A percentile compares a stretch with the other conserved stretches of the same genome.
Evolutionary conservation across 2,329 filamentous ascomycete species (phyloP).

Genomic region (Penicillium sp.): DNA sequence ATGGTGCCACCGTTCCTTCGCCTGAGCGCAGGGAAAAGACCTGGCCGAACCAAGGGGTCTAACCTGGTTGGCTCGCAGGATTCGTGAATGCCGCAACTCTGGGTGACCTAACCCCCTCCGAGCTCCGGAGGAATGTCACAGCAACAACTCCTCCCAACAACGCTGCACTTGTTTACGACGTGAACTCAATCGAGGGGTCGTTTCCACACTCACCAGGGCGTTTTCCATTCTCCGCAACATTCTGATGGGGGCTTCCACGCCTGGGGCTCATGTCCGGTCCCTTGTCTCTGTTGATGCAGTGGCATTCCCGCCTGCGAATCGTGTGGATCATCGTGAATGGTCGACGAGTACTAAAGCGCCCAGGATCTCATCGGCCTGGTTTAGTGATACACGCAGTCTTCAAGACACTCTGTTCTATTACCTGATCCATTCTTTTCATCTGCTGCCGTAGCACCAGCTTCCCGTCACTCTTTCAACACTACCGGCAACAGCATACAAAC

Average conservation of each 20-base stretch:
- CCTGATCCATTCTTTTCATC: slow-evolving; percentile 23
- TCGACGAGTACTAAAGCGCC: slow-evolving; percentile 23
- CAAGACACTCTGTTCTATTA: slow-evolving; percentile 9
- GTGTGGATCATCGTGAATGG: slow-evolving; percentile 19
- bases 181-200: background rate
- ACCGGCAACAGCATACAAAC: slow-evolving; percentile 1
- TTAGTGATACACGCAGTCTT: background rate
- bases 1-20: background rate
- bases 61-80: slow-evolving; percentile 8
- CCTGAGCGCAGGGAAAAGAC: background rate
- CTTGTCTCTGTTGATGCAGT: slow-evolving; percentile 1
- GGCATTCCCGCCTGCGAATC: slow-evolving; percentile 19
- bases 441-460: slow-evolving; percentile 12
- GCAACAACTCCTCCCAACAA: slow-evolving; percentile 7
- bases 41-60: background rate
- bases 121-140: slow-evolving; percentile 17
- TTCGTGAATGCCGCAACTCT: slow-evolving; percentile 17
- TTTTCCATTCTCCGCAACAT: slow-evolving; percentile 25
- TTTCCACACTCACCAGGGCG: background rate
- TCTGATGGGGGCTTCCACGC: slow-evolving; percentile 13
- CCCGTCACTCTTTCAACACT: slow-evolving; percentile 23
- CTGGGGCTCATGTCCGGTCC: background rate
- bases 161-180: slow-evolving; percentile 17
- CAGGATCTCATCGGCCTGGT: slow-evolving; percentile 6
- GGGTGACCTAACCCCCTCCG: slow-evolving; percentile 14